Conservation (phyloP, 202 grass and related monocot genomes). For the Zoysia matrella region DNA sequence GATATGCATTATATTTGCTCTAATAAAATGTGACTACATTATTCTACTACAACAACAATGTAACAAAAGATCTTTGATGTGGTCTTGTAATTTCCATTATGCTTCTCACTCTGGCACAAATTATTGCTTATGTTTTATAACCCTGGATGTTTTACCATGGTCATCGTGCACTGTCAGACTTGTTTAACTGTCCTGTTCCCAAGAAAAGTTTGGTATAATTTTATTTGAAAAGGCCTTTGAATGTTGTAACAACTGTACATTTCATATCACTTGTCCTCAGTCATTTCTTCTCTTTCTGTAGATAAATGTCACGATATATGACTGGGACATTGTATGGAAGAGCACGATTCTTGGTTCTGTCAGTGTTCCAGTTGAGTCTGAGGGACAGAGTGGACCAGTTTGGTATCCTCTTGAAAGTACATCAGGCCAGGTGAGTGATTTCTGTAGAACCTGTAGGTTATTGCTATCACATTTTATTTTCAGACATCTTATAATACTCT, state of each 20-base stretch:
- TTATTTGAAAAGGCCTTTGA: conserved; percentile 3
- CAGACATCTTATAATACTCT: conserved; percentile 16
- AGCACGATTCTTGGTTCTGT: conserved; percentile 90
- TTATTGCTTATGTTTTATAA: conserved; percentile 15
- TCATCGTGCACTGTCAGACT: conserved; percentile 13
- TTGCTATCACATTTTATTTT: conserved; percentile 28
- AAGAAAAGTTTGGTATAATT: neutral
- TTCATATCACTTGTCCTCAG: conserved; percentile 32
- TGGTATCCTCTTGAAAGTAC: conserved; percentile 87
- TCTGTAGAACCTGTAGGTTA: conserved; percentile 27
- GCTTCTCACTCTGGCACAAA: conserved; percentile 6
- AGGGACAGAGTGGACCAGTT: conserved; percentile 63
- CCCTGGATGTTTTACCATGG: conserved; percentile 28
- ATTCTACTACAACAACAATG: neutral
- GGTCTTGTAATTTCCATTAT: conserved; percentile 25
- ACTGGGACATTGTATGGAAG: conserved; percentile 66
- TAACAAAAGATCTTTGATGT: conserved; percentile 9
- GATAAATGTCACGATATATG: conserved; percentile 97
- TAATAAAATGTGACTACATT: conserved; percentile 8
- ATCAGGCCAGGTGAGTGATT: conserved; percentile 57
- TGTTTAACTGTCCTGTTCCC: neutral
- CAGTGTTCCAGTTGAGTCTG: conserved; percentile 69
- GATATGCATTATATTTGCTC: neutral
- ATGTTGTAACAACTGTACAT: conserved; percentile 8
- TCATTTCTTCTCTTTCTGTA: conserved; percentile 44